Evolutionary conservation across 108 stramenopile genomes (phyloP).

Genomic region (Conticribra weissflogii): DNA sequence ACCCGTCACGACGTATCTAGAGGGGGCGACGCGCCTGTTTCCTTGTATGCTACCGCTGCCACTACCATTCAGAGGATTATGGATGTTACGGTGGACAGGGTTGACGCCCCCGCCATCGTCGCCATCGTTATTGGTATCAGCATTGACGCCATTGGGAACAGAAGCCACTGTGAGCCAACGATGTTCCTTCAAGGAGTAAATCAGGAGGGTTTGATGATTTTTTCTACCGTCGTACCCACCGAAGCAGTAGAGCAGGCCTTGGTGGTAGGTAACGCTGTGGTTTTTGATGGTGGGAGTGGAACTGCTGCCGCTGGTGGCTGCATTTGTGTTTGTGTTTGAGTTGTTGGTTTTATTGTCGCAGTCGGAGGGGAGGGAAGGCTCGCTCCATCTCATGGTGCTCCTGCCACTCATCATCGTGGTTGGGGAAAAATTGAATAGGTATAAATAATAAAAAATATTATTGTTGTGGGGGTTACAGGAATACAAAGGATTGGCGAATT

Average conservation of each 20-base stretch:
- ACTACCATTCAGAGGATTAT: neutral
- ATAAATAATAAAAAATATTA: too few species aligned
- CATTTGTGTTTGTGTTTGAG: too few species aligned
- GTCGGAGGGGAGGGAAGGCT: neutral
- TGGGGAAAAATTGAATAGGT: too few species aligned
- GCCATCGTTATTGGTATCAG: neutral
- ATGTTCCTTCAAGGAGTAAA: conserved; percentile 71
- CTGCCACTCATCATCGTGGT: too few species aligned
- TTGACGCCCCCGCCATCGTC: neutral
- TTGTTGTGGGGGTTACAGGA: too few species aligned
- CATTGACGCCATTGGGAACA: conserved; percentile 6
- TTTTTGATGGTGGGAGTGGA: conserved; percentile 28
- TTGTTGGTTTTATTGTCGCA: neutral
- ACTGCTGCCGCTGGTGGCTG: conserved; percentile 3
- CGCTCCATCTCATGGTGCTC: neutral
- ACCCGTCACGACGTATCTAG: conserved; percentile 34
- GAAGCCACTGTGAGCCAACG: conserved; percentile 62
- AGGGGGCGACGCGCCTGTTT: neutral
- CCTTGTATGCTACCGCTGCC: neutral
- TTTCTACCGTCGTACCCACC: conserved; percentile 94
- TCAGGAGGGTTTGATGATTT: conserved; percentile 83
- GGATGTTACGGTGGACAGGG: neutral
- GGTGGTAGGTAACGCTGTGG: conserved; percentile 66
- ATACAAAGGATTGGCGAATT: too few species aligned
- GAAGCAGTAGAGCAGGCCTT: conserved; percentile 84